These are phyloP conservation scores for Globisporangium splendens DNA, from an alignment of 352 stramenopile species.

Conservation along the genomic window DNA sequence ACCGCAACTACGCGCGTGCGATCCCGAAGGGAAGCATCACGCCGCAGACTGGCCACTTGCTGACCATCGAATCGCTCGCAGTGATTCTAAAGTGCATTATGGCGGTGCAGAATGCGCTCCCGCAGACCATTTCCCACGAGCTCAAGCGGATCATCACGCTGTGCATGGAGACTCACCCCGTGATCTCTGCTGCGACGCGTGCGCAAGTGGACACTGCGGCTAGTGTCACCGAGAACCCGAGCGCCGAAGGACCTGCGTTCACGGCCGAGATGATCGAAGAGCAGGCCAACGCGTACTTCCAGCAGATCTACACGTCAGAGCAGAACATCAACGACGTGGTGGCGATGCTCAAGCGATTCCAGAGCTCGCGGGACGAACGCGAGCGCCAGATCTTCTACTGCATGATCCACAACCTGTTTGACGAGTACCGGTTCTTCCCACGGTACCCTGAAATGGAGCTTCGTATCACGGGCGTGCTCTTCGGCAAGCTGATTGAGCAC, in stretches of 20 bases:
- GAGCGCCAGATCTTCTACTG: slow-evolving; percentile 99
- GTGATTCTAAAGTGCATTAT: slow-evolving; percentile 84
- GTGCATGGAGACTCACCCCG: slow-evolving; percentile 77
- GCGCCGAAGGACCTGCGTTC: slow-evolving; percentile 39
- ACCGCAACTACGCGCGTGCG: slow-evolving; percentile 79
- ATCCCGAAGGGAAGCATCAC: slow-evolving; percentile 82
- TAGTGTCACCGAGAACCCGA: background rate
- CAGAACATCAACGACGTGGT: slow-evolving; percentile 98
- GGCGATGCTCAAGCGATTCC: slow-evolving; percentile 98
- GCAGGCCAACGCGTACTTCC: slow-evolving; percentile 97
- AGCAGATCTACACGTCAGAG: slow-evolving; percentile 99
- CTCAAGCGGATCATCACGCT: slow-evolving; percentile 81
- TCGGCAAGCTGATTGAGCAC: slow-evolving; percentile 98
- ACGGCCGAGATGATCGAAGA: slow-evolving; percentile 97
- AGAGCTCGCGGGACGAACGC: slow-evolving; percentile 92
- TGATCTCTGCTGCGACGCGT: slow-evolving; percentile 72
- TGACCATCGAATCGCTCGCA: slow-evolving; percentile 83
- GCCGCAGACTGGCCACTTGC: slow-evolving; percentile 68
- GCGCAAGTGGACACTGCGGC: slow-evolving; percentile 28
- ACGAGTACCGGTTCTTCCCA: slow-evolving; percentile 99
- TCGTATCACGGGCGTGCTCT: slow-evolving; percentile 97
- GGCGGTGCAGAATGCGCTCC: slow-evolving; percentile 62
- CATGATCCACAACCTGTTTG: slow-evolving; percentile 99
- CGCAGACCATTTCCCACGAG: slow-evolving; percentile 67
- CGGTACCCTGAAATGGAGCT: slow-evolving; percentile 99